Evolutionary conservation across 805 yeast species (phyloP).

Genomic region (Suhomyces sp.): DNA sequence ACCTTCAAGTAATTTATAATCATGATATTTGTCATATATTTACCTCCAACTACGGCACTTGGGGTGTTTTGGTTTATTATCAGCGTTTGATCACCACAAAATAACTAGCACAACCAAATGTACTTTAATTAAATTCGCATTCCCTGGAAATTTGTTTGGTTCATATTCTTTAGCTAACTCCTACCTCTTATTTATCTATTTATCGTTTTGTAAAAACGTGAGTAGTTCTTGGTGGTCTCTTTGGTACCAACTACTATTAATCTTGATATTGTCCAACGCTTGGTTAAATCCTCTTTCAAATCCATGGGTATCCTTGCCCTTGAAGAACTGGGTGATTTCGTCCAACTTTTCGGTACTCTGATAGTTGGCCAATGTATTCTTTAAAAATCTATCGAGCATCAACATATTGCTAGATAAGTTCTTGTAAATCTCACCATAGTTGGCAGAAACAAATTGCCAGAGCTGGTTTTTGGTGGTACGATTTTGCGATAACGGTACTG

Average conservation of each 20-base stretch:
- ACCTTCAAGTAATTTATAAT: too few relatives aligned
- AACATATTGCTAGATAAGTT: conserved; percentile 50
- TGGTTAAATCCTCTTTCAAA: conserved; percentile 58
- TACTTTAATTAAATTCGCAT: too few relatives aligned
- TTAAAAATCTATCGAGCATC: conserved; percentile 47
- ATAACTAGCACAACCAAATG: too few relatives aligned
- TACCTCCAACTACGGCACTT: too few relatives aligned
- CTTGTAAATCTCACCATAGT: conserved; percentile 45
- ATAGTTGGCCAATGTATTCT: conserved; percentile 37
- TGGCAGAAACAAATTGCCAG: conserved; percentile 49
- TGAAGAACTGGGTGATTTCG: conserved; percentile 45
- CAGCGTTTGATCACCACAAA: too few relatives aligned
- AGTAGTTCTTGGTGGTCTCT: conserved; percentile 43
- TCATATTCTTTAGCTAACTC: too few relatives aligned
- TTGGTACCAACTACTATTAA: conserved; percentile 50
- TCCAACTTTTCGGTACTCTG: conserved; percentile 31
- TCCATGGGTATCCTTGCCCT: conserved; percentile 46
- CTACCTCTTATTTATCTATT: background rate
- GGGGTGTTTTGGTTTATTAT: too few relatives aligned
- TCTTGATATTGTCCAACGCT: conserved; percentile 52
- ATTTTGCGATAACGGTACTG: conserved; percentile 47
- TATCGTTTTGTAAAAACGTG: conserved; percentile 35
- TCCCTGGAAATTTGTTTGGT: too few relatives aligned
- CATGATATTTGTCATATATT: too few relatives aligned
- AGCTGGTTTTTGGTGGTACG: conserved; percentile 38